Evolutionary conservation across 169 alveolate species (phyloP).

Genomic region (Plasmodium sp.): DNA sequence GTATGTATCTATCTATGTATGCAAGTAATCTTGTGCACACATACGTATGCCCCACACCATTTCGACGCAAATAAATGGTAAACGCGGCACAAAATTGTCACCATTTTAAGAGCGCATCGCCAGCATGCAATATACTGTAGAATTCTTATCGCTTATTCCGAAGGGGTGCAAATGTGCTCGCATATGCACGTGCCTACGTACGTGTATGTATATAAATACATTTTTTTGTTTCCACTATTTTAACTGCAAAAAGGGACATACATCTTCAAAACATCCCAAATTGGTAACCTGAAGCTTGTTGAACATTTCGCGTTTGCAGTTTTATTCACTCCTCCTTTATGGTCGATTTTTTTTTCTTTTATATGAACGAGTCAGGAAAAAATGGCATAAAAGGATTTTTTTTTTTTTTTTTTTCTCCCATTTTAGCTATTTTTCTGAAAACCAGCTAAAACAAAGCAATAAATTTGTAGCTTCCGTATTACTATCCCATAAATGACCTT

Average conservation of each 20-base stretch:
- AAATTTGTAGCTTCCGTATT: background rate
- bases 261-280: background rate
- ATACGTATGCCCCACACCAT: background rate
- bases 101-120: background rate
- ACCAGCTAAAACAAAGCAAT: background rate
- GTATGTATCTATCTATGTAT: too few relatives aligned
- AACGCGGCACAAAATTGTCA: background rate
- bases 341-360: background rate
- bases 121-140: background rate
- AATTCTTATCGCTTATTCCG: background rate
- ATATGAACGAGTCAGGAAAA: background rate
- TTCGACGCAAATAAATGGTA: background rate
- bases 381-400: background rate
- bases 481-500: background rate
- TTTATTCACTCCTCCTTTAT: background rate
- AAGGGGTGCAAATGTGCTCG: background rate
- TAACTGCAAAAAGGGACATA: background rate
- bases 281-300: background rate
- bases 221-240: background rate
- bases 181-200: background rate
- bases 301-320: background rate
- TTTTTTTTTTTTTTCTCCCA: background rate
- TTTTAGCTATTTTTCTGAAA: background rate
- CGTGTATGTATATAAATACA: background rate
- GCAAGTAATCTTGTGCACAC: background rate